phyloP scores from a whole-genome alignment of 1,284 basidiomycete species.

The Trichosporon inkin region DNA sequence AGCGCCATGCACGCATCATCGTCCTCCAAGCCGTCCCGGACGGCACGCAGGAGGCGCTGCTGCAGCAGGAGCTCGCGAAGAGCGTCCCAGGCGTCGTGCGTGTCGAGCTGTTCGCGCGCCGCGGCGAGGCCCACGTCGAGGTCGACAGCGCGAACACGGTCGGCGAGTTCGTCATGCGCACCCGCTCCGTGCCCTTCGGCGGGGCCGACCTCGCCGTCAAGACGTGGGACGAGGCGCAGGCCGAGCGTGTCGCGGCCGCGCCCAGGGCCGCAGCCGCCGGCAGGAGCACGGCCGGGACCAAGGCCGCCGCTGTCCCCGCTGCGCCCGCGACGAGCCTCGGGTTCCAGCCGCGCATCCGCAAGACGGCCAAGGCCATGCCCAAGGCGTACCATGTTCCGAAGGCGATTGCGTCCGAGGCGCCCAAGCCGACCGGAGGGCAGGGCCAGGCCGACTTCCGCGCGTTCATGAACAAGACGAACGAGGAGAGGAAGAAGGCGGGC shows the following conservation, averaged over 20 bases:
- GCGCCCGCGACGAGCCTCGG: constrained; percentile 14
- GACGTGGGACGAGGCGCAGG: constrained; percentile 2
- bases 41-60: constrained; percentile 71
- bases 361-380: constrained; percentile 31
- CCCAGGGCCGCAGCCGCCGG: neutral
- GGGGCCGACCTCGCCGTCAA: constrained; percentile 39
- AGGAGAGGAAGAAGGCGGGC: constrained; percentile 31
- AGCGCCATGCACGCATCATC: constrained; percentile 51
- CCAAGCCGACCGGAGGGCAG: constrained; percentile 8
- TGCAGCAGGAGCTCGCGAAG: constrained; percentile 84
- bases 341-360: constrained; percentile 35
- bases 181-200: constrained; percentile 65
- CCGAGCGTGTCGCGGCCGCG: neutral
- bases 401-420: constrained; percentile 18
- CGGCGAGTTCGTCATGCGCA: constrained; percentile 65
- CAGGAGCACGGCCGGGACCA: neutral
- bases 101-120: constrained; percentile 67
- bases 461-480: constrained; percentile 42
- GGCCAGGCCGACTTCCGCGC: constrained; percentile 44
- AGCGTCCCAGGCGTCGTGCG: constrained; percentile 61
- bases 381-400: constrained; percentile 33
- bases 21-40: constrained; percentile 65
- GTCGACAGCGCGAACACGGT: constrained; percentile 71
- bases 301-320: neutral
- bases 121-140: constrained; percentile 70